Evolutionary conservation across 1,139 yeast species (phyloP), one percentile per base, ranked within the genome.

Genomic region (Sugiyamaella castrensis): DNA sequence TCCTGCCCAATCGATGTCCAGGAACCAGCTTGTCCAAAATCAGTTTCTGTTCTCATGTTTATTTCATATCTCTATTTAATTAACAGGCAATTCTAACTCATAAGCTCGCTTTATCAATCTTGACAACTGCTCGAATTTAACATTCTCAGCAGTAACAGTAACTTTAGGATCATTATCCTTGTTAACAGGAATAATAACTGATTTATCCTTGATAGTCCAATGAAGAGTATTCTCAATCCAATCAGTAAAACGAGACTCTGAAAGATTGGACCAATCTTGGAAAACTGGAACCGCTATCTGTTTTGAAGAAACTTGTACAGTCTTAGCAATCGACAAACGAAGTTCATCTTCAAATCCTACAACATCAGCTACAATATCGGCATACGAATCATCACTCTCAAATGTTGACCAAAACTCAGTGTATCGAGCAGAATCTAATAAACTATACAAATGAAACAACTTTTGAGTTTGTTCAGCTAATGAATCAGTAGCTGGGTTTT

Each of bases 341-440:
- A 69, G 55, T 41, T 63, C 66, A 43, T 59, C 65, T 37, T 66
- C 70, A 51, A 69, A 69, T 15, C 66, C 69, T 16, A 41, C 53
- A 11, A 65, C 65, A 36, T 68, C 71, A 26, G 69, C 67, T 19
- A 65, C 69, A 38, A 68, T 55, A 43, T 69, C 72, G 27, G 68
- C 69, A 48, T 64, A 63, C 27, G 64, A 54, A 37, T 66, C 71
- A 50, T 67, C 70, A 34, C 59, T 56, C 49, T 62, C 64, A 48
- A 65, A 65, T 8, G 57, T 53, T n/a, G 57, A 48, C 74, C 74
- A 70, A 60, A 70, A 71, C 47, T 64, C 68, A 30, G 62, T 61
- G 56, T 65, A 70, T 46, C 68, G 63, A 48, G 71, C 68, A 4
- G 67, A 53, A 42, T 67, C 71, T 28, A 74, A 64, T 27, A 70